Evolutionary conservation across 75 land plant species (phyloP).

Genomic region (Sequoiadendron giganteum): DNA sequence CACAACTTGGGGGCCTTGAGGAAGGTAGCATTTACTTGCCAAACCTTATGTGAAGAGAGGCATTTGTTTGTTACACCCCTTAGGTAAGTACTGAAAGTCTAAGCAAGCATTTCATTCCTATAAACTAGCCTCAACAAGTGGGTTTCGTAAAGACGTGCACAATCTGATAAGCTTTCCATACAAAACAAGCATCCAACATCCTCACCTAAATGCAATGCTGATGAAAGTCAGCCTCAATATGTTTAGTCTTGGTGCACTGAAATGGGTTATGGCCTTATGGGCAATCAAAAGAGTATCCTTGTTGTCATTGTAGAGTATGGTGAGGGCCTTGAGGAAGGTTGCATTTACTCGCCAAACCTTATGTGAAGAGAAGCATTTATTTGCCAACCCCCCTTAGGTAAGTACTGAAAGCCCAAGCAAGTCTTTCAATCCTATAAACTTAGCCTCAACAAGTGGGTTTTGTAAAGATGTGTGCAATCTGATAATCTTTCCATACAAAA

Average conservation of each 20-base stretch:
- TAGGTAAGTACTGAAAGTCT: background rate
- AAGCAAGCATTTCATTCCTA: background rate
- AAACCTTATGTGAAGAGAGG: background rate
- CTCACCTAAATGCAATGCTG: background rate
- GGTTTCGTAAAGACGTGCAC: background rate
- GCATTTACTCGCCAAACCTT: background rate
- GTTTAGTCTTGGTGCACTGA: background rate
- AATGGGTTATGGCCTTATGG: background rate
- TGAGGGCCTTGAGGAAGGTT: background rate
- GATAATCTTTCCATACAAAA: background rate
- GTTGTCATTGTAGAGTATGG: background rate
- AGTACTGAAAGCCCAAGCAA: background rate
- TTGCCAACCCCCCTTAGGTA: background rate
- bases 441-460: background rate
- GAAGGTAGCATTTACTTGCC: background rate
- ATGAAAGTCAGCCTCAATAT: background rate
- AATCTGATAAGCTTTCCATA: background rate
- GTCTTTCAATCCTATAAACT: background rate
- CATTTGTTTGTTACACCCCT: background rate
- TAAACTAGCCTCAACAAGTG: background rate
- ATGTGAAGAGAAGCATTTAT: background rate
- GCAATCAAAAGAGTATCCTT: background rate
- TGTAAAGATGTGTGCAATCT: background rate
- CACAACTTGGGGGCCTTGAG: background rate
- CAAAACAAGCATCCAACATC: background rate